Percentiles rank a stretch among this genome's conserved stretches.
phyloP scores from a whole-genome alignment of 805 yeast species.

The Hanseniaspora lachancei region DNA sequence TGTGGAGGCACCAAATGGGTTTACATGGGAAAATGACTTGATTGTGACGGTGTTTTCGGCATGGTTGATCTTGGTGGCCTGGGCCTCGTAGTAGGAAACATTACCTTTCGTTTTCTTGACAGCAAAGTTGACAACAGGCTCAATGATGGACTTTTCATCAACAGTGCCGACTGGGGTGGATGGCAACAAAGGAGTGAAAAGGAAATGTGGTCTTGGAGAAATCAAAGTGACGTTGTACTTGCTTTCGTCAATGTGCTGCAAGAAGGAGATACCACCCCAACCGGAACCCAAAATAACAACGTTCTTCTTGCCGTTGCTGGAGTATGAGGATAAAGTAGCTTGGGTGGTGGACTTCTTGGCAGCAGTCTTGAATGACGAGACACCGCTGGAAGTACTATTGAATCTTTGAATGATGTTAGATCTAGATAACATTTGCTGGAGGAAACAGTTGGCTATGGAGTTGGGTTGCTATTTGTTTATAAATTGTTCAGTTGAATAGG shows the following conservation, averaged over 20 bases:
- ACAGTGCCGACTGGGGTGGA: conserved; percentile 90
- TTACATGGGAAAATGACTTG: conserved; percentile 30
- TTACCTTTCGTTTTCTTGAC: conserved; percentile 63
- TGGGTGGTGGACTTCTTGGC: conserved; percentile 11
- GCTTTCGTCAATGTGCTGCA: conserved; percentile 73
- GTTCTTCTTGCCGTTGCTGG: conserved; percentile 28
- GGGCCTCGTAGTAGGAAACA: conserved; percentile 77
- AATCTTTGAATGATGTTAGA: conserved; percentile 7
- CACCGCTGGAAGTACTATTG: conserved; percentile 8
- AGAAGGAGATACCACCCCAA: conserved; percentile 84
- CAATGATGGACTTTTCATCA: conserved; percentile 80
- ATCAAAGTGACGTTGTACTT: conserved; percentile 80
- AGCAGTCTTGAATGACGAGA: conserved; percentile 11
- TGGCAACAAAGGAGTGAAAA: conserved; percentile 87
- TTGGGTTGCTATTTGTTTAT: too few relatives aligned
- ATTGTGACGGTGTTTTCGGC: conserved; percentile 54
- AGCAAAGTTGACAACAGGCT: conserved; percentile 81
- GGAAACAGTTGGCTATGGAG: too few relatives aligned
- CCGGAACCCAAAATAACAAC: conserved; percentile 72
- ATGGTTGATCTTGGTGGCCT: conserved; percentile 75
- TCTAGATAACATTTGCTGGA: conserved; percentile 6
- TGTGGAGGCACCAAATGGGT: conserved; percentile 25
- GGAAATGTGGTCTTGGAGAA: conserved; percentile 85
- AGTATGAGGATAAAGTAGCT: conserved; percentile 8
- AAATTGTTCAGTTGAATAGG: too few relatives aligned